A percentile compares a stretch with the other conserved stretches of the same genome.
Conservation (phyloP, 2,329 filamentous ascomycete genomes). For the Mollisia scopiformis region DNA sequence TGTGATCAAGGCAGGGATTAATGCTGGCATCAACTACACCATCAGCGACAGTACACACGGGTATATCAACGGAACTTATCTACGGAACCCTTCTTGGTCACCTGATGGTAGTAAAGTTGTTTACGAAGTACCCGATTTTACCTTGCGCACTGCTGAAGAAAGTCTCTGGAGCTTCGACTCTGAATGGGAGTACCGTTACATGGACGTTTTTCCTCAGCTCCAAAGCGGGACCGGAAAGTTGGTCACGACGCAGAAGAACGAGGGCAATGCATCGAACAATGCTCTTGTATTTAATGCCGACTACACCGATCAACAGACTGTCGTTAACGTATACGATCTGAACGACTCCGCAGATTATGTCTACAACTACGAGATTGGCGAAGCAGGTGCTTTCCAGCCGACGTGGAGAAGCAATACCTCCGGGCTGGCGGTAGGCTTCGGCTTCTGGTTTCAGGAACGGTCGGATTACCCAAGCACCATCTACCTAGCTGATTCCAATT, state of each 20-base stretch:
- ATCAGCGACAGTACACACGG: conserved; percentile 7
- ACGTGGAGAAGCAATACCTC: conserved; percentile 42
- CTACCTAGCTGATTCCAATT: conserved; percentile 20
- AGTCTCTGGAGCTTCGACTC: conserved; percentile 42
- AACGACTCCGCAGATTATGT: conserved; percentile 23
- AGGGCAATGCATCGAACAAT: conserved; percentile 43
- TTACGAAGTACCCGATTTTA: conserved; percentile 34
- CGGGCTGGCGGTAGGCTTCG: conserved; percentile 43
- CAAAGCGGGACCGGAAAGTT: conserved; percentile 31
- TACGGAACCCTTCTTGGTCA: conserved; percentile 26
- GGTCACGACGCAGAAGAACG: conserved; percentile 43
- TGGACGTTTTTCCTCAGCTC: conserved; percentile 44
- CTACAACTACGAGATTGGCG: conserved; percentile 32
- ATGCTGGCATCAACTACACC: conserved; percentile 25
- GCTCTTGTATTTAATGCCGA: conserved; percentile 37
- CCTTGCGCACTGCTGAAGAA: conserved; percentile 39
- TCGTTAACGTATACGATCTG: too few species aligned
- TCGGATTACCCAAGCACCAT: conserved; percentile 22
- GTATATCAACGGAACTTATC: conserved; percentile 15
- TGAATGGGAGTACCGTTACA: conserved; percentile 47
- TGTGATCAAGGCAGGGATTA: conserved; percentile 15
- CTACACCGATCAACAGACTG: conserved; percentile 25
- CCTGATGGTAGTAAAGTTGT: conserved; percentile 25
- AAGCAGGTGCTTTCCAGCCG: conserved; percentile 45
- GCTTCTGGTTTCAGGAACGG: conserved; percentile 44